phyloP scores from a whole-genome alignment of 1,139 yeast species.

The Candida glucosophila region DNA sequence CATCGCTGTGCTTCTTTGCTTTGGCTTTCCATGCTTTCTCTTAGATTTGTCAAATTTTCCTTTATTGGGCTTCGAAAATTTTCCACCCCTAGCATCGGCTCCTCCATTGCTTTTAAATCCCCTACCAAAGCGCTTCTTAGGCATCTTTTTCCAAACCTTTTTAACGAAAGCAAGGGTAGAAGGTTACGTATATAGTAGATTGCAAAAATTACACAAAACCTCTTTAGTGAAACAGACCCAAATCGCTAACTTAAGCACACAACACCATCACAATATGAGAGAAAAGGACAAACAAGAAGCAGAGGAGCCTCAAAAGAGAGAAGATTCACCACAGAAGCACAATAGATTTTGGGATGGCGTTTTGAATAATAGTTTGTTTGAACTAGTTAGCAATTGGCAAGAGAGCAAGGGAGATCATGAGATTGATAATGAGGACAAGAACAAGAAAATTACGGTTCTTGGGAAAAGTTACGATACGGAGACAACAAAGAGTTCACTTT shows the following conservation, averaged over 20 bases:
- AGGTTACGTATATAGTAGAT: too few relatives aligned
- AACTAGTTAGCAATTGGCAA: neutral
- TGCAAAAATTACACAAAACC: constrained; percentile 4
- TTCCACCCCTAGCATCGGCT: constrained; percentile 14
- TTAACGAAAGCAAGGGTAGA: constrained; percentile 1
- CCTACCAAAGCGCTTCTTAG: constrained; percentile 15
- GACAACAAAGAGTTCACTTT: too few relatives aligned
- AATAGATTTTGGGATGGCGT: too few relatives aligned
- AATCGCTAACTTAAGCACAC: neutral
- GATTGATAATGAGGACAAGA: neutral
- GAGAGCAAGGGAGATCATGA: neutral
- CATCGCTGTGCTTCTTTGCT: constrained; percentile 4
- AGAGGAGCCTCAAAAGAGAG: too few relatives aligned
- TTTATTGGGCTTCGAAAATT: constrained; percentile 4
- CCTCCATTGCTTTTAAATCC: constrained; percentile 17
- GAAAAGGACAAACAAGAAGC: too few relatives aligned
- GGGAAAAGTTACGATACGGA: constrained; percentile 15
- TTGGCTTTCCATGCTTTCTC: too few relatives aligned
- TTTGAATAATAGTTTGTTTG: too few relatives aligned
- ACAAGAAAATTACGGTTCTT: constrained; percentile 12
- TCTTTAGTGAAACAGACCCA: constrained; percentile 1
- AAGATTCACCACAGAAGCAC: too few relatives aligned
- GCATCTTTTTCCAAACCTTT: constrained; percentile 2
- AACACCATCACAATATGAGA: too few relatives aligned
- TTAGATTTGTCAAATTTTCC: neutral